These are phyloP conservation scores for Priceomyces carsonii DNA, from an alignment of 805 yeast genomes.

Conservation along the genomic window DNA sequence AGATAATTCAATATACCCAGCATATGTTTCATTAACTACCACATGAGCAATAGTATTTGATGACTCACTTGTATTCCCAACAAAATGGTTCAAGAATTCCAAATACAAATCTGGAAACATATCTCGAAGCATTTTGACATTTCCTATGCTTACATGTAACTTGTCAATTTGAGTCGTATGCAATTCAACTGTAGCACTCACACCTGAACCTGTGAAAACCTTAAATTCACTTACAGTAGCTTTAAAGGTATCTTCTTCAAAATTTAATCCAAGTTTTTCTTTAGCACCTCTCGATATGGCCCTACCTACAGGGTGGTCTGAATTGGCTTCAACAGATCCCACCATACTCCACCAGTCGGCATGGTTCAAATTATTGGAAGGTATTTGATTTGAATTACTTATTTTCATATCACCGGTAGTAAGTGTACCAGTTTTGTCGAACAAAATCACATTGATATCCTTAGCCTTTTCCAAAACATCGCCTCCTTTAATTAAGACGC, in stretches of 20 bases:
- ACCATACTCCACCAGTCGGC: slow-evolving; percentile 52
- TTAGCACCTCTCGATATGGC: slow-evolving; percentile 54
- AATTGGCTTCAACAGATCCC: slow-evolving; percentile 60
- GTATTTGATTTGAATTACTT: slow-evolving; percentile 17
- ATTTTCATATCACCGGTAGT: slow-evolving; percentile 79
- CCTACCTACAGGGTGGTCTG: slow-evolving; percentile 88
- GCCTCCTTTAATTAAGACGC: slow-evolving; percentile 92
- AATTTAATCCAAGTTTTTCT: slow-evolving; percentile 23
- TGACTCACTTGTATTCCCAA: slow-evolving; percentile 12
- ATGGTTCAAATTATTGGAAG: slow-evolving; percentile 12
- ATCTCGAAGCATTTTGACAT: slow-evolving; percentile 38
- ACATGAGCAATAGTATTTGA: slow-evolving; percentile 55
- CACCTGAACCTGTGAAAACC: slow-evolving; percentile 47
- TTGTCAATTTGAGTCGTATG: slow-evolving; percentile 9
- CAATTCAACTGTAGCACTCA: slow-evolving; percentile 39
- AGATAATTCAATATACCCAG: slow-evolving; percentile 66
- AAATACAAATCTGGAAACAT: slow-evolving; percentile 8
- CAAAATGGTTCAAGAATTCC: slow-evolving; percentile 2
- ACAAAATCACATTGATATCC: slow-evolving; percentile 63
- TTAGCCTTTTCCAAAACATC: slow-evolving; percentile 78
- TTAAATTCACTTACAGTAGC: slow-evolving; percentile 34
- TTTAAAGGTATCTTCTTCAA: slow-evolving; percentile 33
- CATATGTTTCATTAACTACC: slow-evolving; percentile 53
- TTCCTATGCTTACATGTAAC: slow-evolving; percentile 55
- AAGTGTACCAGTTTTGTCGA: slow-evolving; percentile 95